These are phyloP conservation scores for Phytophthora brassicae DNA, from an alignment of 352 stramenopile species.

Conservation along the genomic window DNA sequence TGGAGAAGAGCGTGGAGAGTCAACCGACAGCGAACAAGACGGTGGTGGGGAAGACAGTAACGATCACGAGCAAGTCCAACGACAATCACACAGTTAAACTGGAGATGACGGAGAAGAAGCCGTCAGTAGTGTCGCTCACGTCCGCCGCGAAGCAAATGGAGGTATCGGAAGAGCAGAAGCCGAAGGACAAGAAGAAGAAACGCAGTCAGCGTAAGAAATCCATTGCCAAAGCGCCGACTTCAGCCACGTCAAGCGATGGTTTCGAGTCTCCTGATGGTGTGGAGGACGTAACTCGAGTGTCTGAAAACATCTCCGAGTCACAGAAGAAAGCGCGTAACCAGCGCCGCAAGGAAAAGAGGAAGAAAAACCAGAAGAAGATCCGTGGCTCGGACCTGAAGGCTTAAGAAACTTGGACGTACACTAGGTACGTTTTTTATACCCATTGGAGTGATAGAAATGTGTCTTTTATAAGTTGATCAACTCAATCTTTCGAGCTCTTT, in stretches of 20 bases:
- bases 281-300: conserved; percentile 25
- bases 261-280: conserved; percentile 40
- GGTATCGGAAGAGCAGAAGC: conserved; percentile 16
- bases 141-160: conserved; percentile 18
- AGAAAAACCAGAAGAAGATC: conserved; percentile 70
- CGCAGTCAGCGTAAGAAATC: conserved; percentile 32
- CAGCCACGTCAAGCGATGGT: conserved; percentile 30
- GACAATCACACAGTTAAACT: conserved; percentile 36
- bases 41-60: conserved; percentile 38
- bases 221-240: conserved; percentile 17
- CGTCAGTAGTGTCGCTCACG: conserved; percentile 26
- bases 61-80: conserved; percentile 32
- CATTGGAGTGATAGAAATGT: conserved; percentile 22
- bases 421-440: conserved; percentile 18
- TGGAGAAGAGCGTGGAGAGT: conserved; percentile 36
- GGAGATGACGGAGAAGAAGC: conserved; percentile 39
- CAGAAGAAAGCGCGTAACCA: conserved; percentile 75
- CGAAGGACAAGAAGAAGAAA: conserved; percentile 54
- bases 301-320: conserved; percentile 45
- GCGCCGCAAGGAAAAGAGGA: conserved; percentile 77
- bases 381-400: conserved; percentile 27
- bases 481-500: no score
- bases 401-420: conserved; percentile 8
- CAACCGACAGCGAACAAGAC: conserved; percentile 33
- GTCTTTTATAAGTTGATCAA: conserved; percentile 41